Evolutionary conservation across 257 asterid genomes (phyloP), one percentile per base, ranked within the genome.

Genomic region (Gentiana macrophylla): DNA sequence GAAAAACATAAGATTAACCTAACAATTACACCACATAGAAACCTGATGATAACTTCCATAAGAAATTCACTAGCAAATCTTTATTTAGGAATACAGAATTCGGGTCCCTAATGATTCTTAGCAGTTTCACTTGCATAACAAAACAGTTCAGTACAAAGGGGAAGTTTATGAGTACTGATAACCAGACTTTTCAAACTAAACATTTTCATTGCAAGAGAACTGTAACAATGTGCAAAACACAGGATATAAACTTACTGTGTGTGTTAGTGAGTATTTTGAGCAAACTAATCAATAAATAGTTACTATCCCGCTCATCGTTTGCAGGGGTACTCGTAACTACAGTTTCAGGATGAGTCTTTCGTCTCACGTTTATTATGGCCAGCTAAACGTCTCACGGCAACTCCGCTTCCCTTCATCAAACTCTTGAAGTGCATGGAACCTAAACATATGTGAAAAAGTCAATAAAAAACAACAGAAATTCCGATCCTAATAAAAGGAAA

Each of bases 401-500:
- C 98, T 90, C 56, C 96, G 69, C 74, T 82, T 90, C 66, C 89
- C 98, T 78, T 90, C 98, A 70, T 86, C 98, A 70, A 86, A 90
- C 73, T 90, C 98, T 74, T 80, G 79, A 62, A 90, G 94, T 76
- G 66, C 61, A 56, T 90, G 98, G 73, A 90, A 90, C 88, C 98
- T 86, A 65, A 72, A 60, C 32, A 68, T 10, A 60, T 2, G 9
- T 5, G 0, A 41, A 41, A 41, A 41, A 2, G 5, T 7, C 0
- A 7, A 41, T 3, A 1, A 10, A 41, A 41, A 10, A 2, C 46
- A 32, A 51, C n/a, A 49, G 46, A 11, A 57, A 59, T 47, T 5
- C 53, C 33, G 32, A 49, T 53, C 43, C 41, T 50, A 33, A 60
- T 49, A 51, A 8, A 33, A 61, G 50, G 11, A 49, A 55, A 57